Conservation (phyloP, 805 yeast species). For the Candida caryicola region DNA sequence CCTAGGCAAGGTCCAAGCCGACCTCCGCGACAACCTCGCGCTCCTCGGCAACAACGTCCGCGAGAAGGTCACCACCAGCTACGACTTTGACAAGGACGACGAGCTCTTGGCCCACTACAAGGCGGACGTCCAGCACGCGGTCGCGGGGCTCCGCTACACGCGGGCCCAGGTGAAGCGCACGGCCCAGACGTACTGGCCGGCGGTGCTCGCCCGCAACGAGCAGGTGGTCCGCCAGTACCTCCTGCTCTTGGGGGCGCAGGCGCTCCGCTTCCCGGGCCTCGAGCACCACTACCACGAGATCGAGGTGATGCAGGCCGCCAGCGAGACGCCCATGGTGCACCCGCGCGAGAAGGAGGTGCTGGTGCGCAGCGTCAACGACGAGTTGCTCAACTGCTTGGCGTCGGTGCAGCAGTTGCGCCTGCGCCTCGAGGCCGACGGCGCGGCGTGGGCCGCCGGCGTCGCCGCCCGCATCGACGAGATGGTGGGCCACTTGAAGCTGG, state of each 20-base stretch:
- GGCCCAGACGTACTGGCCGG: conserved; percentile 25
- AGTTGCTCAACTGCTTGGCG: conserved; percentile 24
- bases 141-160: conserved; percentile 44
- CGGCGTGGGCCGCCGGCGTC: conserved; percentile 25
- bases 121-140: conserved; percentile 17
- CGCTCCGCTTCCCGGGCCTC: conserved; percentile 36
- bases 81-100: conserved; percentile 11
- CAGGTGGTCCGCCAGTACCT: conserved; percentile 29
- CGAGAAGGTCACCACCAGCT: conserved; percentile 8
- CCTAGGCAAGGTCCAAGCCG: conserved; percentile 8
- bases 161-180: conserved; percentile 23
- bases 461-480: conserved; percentile 37
- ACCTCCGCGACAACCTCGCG: conserved; percentile 12
- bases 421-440: conserved; percentile 20
- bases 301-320: conserved; percentile 26
- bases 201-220: conserved; percentile 30
- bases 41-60: conserved; percentile 10
- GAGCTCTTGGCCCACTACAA: conserved; percentile 12
- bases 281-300: conserved; percentile 29
- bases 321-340: conserved; percentile 31
- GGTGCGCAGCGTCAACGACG: conserved; percentile 23
- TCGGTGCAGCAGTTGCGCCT: conserved; percentile 16
- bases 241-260: conserved; percentile 30
- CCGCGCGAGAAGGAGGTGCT: conserved; percentile 33
- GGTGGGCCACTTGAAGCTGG: conserved; percentile 33